Evolutionary conservation across 768 basidiomycete species (phyloP), one percentile per base, ranked within the genome.

Genomic region (Xanthoconium purpureum): DNA sequence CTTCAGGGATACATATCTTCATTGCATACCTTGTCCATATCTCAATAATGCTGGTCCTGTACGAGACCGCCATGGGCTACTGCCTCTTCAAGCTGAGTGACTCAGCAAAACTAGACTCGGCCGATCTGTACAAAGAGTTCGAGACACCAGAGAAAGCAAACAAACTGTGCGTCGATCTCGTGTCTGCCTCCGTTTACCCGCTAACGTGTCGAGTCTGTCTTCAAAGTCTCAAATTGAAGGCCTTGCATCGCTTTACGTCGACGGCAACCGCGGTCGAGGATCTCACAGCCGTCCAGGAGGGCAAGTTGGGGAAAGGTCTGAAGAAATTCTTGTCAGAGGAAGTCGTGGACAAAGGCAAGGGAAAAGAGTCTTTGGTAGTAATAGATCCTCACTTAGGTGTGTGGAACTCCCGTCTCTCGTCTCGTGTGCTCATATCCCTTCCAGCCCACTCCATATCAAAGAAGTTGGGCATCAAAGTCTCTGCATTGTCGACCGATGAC

Each of bases 231-330:
- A 97, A 96, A 74, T 78, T 99, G 54, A 94, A 95, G 73, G 93
- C 94, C 36, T 77, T 98, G 48, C 97, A 99, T 76, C 90, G 94
- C 50, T 99, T 99, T 74, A 89, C 89, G 20, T 96, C 95, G 35
- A 99, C 97, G 15, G 97, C 94, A 28, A 87, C 87, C 13, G 97
- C 97, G 20, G 96, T 99, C 12, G 97, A 98, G 75, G 97, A 99
- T 71, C 85, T 98, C 63, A 91, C 92, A 29, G 86, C 95, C 9
- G 77, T 98, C 30, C 92, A 96, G 71, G 87, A 87, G 45, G 94
- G 96, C 62, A 95, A 98, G 77, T 69, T 98, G 28, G 92, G 91
- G 42, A 96, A 96, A 72, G 87, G 88, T 8, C 77, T 98, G 62
- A 95, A 94, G 75, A 86, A 97, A 70, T 98, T 98, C 78, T 74